Evolutionary conservation across 805 yeast species (phyloP).

Genomic region (Metschnikowia colocasiae): DNA sequence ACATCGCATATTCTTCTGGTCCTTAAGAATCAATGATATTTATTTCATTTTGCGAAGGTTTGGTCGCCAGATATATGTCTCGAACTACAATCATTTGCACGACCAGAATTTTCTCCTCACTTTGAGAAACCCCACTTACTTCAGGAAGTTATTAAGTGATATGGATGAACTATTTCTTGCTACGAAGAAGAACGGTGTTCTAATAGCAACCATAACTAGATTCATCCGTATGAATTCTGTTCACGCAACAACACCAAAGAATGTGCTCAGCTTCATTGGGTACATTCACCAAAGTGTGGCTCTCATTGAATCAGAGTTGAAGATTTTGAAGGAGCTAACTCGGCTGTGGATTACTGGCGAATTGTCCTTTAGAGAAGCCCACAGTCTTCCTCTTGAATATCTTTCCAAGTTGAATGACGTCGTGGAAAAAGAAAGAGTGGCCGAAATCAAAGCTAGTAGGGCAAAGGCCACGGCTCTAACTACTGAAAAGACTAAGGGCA

Average conservation of each 20-base stretch:
- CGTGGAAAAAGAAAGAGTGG: constrained; percentile 8
- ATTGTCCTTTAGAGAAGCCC: constrained; percentile 37
- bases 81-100: constrained; percentile 41
- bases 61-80: constrained; percentile 45
- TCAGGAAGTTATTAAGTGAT: constrained; percentile 17
- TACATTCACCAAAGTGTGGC: constrained; percentile 39
- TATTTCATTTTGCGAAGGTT: constrained; percentile 44
- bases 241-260: constrained; percentile 33
- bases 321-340: constrained; percentile 36
- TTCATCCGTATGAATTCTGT: constrained; percentile 41
- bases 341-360: constrained; percentile 43
- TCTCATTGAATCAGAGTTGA: constrained; percentile 27
- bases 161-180: constrained; percentile 40
- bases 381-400: constrained; percentile 26
- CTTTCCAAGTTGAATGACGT: constrained; percentile 20
- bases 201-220: constrained; percentile 46
- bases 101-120: constrained; percentile 38
- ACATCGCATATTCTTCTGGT: constrained; percentile 45
- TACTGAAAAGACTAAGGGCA: constrained; percentile 3
- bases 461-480: constrained; percentile 5
- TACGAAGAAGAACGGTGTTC: constrained; percentile 46
- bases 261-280: constrained; percentile 37
- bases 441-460: constrained; percentile 7
- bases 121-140: constrained; percentile 22
- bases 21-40: constrained; percentile 48